Conservation (phyloP, 176 grass and related monocot species). For the Poa annua region DNA sequence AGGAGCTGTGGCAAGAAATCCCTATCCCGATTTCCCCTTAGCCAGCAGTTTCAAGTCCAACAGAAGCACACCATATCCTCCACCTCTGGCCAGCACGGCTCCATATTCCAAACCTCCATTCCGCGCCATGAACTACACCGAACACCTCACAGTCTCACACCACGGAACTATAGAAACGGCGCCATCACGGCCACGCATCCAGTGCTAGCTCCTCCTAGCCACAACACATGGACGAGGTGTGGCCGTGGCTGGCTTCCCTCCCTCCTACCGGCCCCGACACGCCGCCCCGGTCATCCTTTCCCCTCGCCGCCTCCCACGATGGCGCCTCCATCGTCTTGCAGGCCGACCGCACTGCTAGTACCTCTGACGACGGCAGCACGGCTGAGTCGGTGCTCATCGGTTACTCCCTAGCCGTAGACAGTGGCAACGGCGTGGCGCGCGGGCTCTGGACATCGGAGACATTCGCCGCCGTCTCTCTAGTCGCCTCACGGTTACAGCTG, state of each 20-base stretch:
- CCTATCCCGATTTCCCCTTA: too few relatives aligned
- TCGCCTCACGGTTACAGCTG: constrained; percentile 37
- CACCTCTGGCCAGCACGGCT: constrained; percentile 8
- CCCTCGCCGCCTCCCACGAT: constrained; percentile 45
- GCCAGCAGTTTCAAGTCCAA: too few relatives aligned
- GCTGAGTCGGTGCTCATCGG: constrained; percentile 12
- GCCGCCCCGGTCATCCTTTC: constrained; percentile 29
- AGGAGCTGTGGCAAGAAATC: too few relatives aligned
- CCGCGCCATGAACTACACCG: constrained; percentile 36
- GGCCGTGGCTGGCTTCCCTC: constrained; percentile 64
- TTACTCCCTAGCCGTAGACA: constrained; percentile 58
- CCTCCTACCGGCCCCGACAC: constrained; percentile 3
- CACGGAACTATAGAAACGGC: neutral
- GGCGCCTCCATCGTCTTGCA: constrained; percentile 61
- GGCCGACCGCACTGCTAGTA: constrained; percentile 22
- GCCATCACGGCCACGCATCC: constrained; percentile 29
- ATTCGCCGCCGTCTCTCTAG: constrained; percentile 28
- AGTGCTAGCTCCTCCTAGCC: neutral
- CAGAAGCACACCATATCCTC: constrained; percentile 6
- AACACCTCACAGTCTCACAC: neutral
- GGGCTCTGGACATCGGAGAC: constrained; percentile 63
- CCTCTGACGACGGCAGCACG: neutral
- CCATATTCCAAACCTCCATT: constrained; percentile 35
- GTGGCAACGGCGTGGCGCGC: constrained; percentile 29
- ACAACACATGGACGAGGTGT: constrained; percentile 68